Conservation (phyloP, 352 stramenopile genomes). For the Globisporangium solare region DNA sequence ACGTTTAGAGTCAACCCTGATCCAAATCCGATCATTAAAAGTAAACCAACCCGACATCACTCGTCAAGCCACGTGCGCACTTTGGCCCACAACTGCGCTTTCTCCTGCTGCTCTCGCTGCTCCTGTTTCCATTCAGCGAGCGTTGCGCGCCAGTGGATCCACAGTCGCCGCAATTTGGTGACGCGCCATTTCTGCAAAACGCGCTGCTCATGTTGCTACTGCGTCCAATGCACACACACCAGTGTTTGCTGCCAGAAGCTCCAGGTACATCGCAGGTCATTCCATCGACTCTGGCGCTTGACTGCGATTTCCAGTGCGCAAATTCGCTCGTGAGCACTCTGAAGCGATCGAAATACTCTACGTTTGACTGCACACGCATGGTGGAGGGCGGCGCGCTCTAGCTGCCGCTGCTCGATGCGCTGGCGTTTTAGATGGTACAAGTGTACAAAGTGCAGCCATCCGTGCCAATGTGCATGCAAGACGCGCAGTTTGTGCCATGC, state of each 20-base stretch:
- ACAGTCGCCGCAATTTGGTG: slow-evolving; percentile 19
- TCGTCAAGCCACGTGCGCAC: slow-evolving; percentile 61
- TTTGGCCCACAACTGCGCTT: slow-evolving; percentile 55
- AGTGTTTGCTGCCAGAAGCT: slow-evolving; percentile 22
- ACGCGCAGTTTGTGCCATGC: slow-evolving; percentile 43
- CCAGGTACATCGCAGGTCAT: slow-evolving; percentile 23
- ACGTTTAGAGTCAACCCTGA: neutral
- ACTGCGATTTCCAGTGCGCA: slow-evolving; percentile 22
- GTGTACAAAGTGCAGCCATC: slow-evolving; percentile 34
- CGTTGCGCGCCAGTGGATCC: slow-evolving; percentile 25
- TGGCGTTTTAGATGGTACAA: slow-evolving; percentile 14
- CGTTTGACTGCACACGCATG: slow-evolving; percentile 15
- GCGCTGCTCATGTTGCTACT: slow-evolving; percentile 12
- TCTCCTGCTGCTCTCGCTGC: slow-evolving; percentile 35
- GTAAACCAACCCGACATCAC: neutral
- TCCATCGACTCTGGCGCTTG: slow-evolving; percentile 28
- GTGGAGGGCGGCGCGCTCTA: slow-evolving; percentile 19
- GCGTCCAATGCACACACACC: slow-evolving; percentile 4
- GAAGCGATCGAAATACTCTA: slow-evolving; percentile 16
- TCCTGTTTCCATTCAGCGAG: slow-evolving; percentile 22
- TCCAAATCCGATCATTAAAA: no score
- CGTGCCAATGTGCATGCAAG: slow-evolving; percentile 32
- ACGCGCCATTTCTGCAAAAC: slow-evolving; percentile 9
- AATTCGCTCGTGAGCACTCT: slow-evolving; percentile 14
- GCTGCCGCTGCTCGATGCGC: slow-evolving; percentile 19